A percentile compares a stretch with the other conserved stretches of the same genome.
Evolutionary conservation across 2,329 filamentous ascomycete species (phyloP).

Genomic region (Zopfia rhizophila): DNA sequence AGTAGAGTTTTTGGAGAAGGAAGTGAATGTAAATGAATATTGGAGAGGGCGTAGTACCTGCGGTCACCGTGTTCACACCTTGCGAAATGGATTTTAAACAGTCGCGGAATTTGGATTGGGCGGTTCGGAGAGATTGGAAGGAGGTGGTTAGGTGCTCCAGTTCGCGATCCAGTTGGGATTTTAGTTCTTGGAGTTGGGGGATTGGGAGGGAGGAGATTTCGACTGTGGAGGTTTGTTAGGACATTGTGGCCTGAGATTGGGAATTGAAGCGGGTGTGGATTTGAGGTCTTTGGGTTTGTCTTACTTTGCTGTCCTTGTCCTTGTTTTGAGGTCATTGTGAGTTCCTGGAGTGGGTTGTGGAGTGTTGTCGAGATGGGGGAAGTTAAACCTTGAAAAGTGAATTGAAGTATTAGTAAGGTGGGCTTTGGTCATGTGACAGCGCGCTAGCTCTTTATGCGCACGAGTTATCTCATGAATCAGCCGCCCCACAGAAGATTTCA

Average conservation of each 20-base stretch:
- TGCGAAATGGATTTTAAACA: constrained; percentile 81
- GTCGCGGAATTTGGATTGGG: constrained; percentile 91
- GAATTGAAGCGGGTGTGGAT: neutral
- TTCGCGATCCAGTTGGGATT: constrained; percentile 96
- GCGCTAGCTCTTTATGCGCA: no score
- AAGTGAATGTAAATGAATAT: neutral
- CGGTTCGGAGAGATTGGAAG: constrained; percentile 87
- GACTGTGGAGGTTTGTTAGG: constrained; percentile 49
- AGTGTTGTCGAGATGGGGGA: constrained; percentile 25
- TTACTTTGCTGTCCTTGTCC: constrained; percentile 44
- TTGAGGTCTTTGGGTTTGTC: constrained; percentile 5
- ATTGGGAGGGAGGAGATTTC: constrained; percentile 81
- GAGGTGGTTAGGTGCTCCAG: constrained; percentile 93
- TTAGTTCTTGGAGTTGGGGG: constrained; percentile 88
- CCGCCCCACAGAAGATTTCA: no score
- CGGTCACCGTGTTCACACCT: constrained; percentile 59
- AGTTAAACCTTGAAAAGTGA: no score
- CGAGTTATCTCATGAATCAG: no score
- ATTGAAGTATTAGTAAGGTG: constrained; percentile 38
- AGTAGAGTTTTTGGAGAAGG: constrained; percentile 16
- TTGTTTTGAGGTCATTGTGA: constrained; percentile 38
- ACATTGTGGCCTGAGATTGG: constrained; percentile 3
- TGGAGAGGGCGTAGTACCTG: constrained; percentile 17
- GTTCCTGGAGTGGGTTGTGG: constrained; percentile 13
- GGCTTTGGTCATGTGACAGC: constrained; percentile 30